Conservation (phyloP, 352 stramenopile species). For the Phytophthora multivora region DNA sequence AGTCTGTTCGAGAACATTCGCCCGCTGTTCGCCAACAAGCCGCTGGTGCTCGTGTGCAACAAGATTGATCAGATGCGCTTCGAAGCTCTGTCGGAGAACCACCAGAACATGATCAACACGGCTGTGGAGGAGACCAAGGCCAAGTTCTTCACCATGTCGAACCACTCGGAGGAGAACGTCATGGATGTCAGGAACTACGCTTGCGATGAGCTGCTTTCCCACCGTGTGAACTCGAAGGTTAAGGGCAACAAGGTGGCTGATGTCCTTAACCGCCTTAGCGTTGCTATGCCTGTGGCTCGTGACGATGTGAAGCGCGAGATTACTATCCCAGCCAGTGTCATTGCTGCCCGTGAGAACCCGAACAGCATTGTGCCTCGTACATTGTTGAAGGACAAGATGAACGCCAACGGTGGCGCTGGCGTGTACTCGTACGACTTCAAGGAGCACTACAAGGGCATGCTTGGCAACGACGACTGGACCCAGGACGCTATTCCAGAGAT, state of each 20-base stretch:
- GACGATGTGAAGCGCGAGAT: slow-evolving; percentile 92
- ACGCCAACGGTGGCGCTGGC: slow-evolving; percentile 96
- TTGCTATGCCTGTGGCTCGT: slow-evolving; percentile 94
- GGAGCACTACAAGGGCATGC: slow-evolving; percentile 96
- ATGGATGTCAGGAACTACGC: slow-evolving; percentile 94
- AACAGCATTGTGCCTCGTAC: slow-evolving; percentile 43
- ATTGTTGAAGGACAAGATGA: slow-evolving; percentile 89
- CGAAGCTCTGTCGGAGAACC: slow-evolving; percentile 82
- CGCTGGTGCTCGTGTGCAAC: slow-evolving; percentile 98
- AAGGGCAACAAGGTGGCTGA: slow-evolving; percentile 96
- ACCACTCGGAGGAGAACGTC: slow-evolving; percentile 97
- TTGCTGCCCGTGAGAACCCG: slow-evolving; percentile 75
- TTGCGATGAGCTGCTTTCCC: slow-evolving; percentile 95
- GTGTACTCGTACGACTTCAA: slow-evolving; percentile 98
- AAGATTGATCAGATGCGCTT: slow-evolving; percentile 98
- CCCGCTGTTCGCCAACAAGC: slow-evolving; percentile 99
- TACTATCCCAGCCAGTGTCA: slow-evolving; percentile 94
- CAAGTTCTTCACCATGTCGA: slow-evolving; percentile 98
- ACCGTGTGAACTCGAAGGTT: slow-evolving; percentile 95
- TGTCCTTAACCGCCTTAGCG: slow-evolving; percentile 96
- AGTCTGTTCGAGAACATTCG: slow-evolving; percentile 98
- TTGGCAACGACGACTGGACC: slow-evolving; percentile 96
- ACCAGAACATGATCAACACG: slow-evolving; percentile 84
- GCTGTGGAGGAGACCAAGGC: slow-evolving; percentile 78
- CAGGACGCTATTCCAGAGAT: slow-evolving; percentile 99